Base-by-base conservation (phyloP, 169 alveolate species). In the Plasmodium gallinaceum region DNA sequence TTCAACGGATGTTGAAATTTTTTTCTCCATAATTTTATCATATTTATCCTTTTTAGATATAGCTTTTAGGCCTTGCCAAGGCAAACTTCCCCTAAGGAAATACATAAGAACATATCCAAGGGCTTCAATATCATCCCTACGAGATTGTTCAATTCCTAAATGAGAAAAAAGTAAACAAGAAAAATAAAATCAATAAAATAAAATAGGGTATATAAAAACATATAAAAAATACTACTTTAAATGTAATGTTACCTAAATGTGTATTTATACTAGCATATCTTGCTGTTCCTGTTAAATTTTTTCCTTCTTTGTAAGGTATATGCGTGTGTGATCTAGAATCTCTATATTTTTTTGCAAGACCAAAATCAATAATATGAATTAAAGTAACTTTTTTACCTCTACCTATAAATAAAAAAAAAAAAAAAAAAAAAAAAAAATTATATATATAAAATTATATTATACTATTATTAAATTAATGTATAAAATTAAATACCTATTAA, bases 51-150 rank as follows among this genome's bases (percentile, higher is more conserved):
- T 98, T 93, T 98, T 97, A 58, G 98, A 96, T 5, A 96, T 96
- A 61, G 99, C 99, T 88, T 97, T 96, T 51, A 96, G 94, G 24
- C 99, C 99, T 88, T 99, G 99, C 99, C 99, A 99, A 18, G 99
- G 99, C 24, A 99, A 97, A 66, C 98, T 94, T 43, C 99, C 99
- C 70, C 99, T 95, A 78, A 97, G 96, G 94, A 99, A 98, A 95
- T 98, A 98, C 97, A 98, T 97, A 62, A 99, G 95, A 26, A 97
- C 99, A 94, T 98, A 98, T 9, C 99, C 99, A 16, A 98, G 95
- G 57, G 99, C 99, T 94, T 99, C 99, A 74, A 99, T 94, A 93
- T 99, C 99, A 90, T 99, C 99, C 66, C 99, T 95, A 18, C 99
- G 96, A 73, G 98, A 94, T 93, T 98, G 99, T 88, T 98, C 99